Evolutionary conservation across 2,329 filamentous ascomycete genomes (phyloP), one percentile per base, ranked within the genome.

Genomic region (Trichothecium sympodiale): DNA sequence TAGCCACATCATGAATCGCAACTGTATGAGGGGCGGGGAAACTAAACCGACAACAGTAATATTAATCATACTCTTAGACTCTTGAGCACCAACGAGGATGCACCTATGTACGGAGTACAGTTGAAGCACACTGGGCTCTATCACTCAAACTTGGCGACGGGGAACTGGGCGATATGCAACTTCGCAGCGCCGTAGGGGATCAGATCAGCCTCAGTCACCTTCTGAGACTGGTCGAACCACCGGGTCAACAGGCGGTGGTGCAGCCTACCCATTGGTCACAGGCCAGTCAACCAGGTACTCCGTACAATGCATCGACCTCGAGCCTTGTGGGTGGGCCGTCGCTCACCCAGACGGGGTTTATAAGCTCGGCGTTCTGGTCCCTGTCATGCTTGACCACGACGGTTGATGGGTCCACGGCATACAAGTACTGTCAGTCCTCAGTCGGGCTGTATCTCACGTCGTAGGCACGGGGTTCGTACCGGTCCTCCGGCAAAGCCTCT

Each of bases 151-250:
- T 33, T 31, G n/a, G 41, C 17, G 20, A 39, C 35, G 20, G 61
- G 60, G 25, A 65, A 50, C 38, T 65, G 58, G 9, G 58, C 59
- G 47, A 65, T 59, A 39, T 61, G 60, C 38, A 65, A 38, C 43
- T 60, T 64, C 6, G 61, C 55, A 36, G 56, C 56, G 5, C 59
- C 61, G 48, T 60, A 65, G 9, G 61, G 63, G 3, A 56, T 50
- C 8, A 65, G 3, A 56, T 50, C 8, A 65, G 36, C n/a, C 48
- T 46, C 4, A 56, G 50, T 44, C 3, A 47, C 45, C 32, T 55
- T 43, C 1, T 54, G 51, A 4, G 51, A 47, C 30, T 51, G 54
- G 13, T 50, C 46, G 15, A n/a, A 53, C 44, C 14, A 48, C 38
- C 3, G 42, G 48, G 16, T 43, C 38, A n/a, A 48, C 39, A 5